Evolutionary conservation across 495 filamentous ascomycete species (phyloP).

Genomic region (Aspergillus indologenus): DNA sequence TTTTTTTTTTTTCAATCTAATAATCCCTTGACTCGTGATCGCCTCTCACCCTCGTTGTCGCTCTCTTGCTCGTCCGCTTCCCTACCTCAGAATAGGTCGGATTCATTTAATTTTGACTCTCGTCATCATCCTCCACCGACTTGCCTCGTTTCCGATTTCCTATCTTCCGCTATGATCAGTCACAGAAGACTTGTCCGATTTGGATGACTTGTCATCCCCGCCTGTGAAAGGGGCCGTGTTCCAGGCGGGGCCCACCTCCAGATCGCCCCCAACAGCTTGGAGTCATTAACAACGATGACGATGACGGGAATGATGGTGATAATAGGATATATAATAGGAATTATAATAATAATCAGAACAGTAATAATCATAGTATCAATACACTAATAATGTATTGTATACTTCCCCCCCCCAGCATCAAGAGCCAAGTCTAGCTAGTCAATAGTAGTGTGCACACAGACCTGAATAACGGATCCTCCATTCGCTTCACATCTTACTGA

Average conservation of each 20-base stretch:
- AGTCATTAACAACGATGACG: background rate
- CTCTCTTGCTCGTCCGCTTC: background rate
- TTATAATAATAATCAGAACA: too few species aligned
- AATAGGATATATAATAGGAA: too few species aligned
- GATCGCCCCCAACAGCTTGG: constrained; percentile 25
- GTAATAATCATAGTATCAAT: too few species aligned
- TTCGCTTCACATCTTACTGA: background rate
- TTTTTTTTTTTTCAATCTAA: background rate
- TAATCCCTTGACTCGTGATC: background rate
- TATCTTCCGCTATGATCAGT: constrained; percentile 16
- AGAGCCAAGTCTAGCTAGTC: background rate
- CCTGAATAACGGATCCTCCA: constrained; percentile 13
- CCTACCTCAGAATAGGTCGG: background rate
- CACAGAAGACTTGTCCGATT: constrained; percentile 11
- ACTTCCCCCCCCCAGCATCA: constrained; percentile 5
- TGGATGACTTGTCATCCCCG: constrained; percentile 22
- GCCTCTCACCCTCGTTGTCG: background rate
- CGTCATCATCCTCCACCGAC: background rate
- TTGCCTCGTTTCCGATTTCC: background rate
- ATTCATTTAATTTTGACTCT: background rate
- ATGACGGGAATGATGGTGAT: background rate
- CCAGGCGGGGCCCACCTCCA: constrained; percentile 21
- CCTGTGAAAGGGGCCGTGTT: background rate
- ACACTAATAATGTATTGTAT: constrained; percentile 17
- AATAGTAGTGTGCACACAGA: background rate